Evolutionary conservation across 148 eudicot species (phyloP).

Genomic region (Arctostaphylos glauca): DNA sequence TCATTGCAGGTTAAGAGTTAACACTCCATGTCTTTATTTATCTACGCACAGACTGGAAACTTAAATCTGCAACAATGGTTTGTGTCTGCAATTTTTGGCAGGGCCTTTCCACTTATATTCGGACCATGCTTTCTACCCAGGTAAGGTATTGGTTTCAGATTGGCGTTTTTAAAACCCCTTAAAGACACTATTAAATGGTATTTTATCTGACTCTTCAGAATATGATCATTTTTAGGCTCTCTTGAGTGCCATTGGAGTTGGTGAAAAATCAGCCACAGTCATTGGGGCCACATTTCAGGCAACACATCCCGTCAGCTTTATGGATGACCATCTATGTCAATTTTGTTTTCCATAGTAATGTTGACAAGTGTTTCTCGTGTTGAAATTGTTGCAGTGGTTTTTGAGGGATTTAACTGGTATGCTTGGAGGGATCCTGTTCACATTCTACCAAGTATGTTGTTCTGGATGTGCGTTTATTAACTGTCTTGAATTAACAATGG

Average conservation of each 20-base stretch:
- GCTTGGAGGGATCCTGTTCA: slow-evolving; percentile 95
- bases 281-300: slow-evolving; percentile 99
- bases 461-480: neutral
- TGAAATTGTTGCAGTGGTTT: slow-evolving; percentile 70
- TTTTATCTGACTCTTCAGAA: slow-evolving; percentile 3
- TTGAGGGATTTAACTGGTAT: slow-evolving; percentile 97
- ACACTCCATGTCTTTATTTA: neutral
- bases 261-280: slow-evolving; percentile 92
- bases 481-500: neutral
- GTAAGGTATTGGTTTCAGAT: slow-evolving; percentile 34
- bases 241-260: slow-evolving; percentile 97
- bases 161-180: neutral
- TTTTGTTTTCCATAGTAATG: neutral
- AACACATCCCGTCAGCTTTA: neutral
- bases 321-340: neutral
- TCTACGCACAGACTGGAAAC: neutral
- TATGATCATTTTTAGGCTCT: slow-evolving; percentile 62
- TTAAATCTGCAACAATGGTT: slow-evolving; percentile 10
- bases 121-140: slow-evolving; percentile 98
- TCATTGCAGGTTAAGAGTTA: slow-evolving; percentile 62
- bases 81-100: slow-evolving; percentile 24
- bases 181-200: neutral
- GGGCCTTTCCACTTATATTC: slow-evolving; percentile 93
- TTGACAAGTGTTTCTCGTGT: slow-evolving; percentile 8
- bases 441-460: slow-evolving; percentile 77